These are phyloP conservation scores for Aspergillus tanneri DNA, from an alignment of 2,329 filamentous ascomycete genomes.

Conservation along the genomic window DNA sequence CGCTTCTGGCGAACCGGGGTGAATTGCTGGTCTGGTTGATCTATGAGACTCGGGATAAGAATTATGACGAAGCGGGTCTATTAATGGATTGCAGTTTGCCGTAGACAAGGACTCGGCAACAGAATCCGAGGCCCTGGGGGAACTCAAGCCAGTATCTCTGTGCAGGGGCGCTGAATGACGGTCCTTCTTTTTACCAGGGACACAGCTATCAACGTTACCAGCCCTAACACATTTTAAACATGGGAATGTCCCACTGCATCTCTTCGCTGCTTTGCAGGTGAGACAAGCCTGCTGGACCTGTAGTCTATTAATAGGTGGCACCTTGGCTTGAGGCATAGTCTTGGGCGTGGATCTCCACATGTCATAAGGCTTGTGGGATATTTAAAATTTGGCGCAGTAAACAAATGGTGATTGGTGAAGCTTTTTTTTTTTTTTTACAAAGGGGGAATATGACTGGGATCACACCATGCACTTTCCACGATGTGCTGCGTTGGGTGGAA, in stretches of 20 bases:
- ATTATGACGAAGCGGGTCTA: slow-evolving; percentile 12
- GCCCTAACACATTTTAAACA: slow-evolving; percentile 50
- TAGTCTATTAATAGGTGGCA: slow-evolving; percentile 50
- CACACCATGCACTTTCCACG: no score
- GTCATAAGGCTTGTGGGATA: no score
- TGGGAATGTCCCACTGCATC: slow-evolving; percentile 51
- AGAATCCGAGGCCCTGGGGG: not conserved
- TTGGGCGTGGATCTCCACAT: no score
- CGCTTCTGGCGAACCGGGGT: slow-evolving; percentile 29
- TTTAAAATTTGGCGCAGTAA: not conserved
- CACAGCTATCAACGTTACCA: slow-evolving; percentile 43
- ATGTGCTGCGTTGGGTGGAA: no score
- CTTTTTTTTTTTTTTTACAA: no score
- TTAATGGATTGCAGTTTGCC: slow-evolving; percentile 19
- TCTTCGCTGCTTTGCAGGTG: slow-evolving; percentile 50
- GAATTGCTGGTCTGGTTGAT: slow-evolving; percentile 3
- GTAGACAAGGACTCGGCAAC: not conserved
- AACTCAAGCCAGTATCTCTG: not conserved
- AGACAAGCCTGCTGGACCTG: slow-evolving; percentile 52
- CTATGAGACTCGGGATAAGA: not conserved
- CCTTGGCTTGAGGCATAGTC: slow-evolving; percentile 54
- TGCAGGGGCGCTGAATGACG: not conserved
- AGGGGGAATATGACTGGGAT: no score
- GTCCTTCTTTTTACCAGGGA: slow-evolving; percentile 15
- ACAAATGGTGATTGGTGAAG: no score